Conservation (phyloP, 352 stramenopile genomes). For the Pythium biforme region DNA sequence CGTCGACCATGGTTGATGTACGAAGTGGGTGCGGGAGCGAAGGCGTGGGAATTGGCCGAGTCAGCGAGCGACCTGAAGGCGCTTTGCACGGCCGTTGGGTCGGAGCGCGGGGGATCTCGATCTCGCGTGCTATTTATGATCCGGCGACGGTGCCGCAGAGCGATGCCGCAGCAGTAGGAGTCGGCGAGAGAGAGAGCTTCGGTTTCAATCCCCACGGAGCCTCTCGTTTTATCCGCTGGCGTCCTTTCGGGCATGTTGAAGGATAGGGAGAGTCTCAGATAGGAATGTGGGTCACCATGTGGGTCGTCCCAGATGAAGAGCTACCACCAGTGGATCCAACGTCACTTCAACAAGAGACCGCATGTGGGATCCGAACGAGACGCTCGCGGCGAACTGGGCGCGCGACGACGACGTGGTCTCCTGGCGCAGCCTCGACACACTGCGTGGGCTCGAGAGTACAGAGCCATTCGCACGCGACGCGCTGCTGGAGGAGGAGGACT, state of each 20-base stretch:
- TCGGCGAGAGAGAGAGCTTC: too few species aligned
- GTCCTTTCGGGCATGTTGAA: not conserved
- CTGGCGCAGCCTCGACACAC: conserved; percentile 39
- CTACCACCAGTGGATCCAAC: too few species aligned
- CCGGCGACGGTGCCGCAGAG: too few species aligned
- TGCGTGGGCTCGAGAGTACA: conserved; percentile 12
- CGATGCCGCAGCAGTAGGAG: too few species aligned
- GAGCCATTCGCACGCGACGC: not conserved
- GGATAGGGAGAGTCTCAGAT: not conserved
- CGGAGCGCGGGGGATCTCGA: too few species aligned
- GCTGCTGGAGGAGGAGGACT: not conserved
- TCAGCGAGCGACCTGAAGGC: too few species aligned
- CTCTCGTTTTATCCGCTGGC: too few species aligned
- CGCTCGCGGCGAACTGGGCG: conserved; percentile 5
- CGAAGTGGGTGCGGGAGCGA: not conserved
- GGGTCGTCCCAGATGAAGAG: conserved; percentile 12
- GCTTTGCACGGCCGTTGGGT: too few species aligned
- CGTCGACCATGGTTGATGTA: conserved; percentile 41
- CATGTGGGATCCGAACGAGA: conserved; percentile 28
- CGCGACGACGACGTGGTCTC: conserved; percentile 40
- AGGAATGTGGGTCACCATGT: not conserved
- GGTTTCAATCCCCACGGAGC: too few species aligned
- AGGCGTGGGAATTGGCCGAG: too few species aligned
- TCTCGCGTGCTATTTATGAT: too few species aligned
- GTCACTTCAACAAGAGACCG: conserved; percentile 6